Evolutionary conservation across 768 basidiomycete species (phyloP), one percentile per base, ranked within the genome.

Genomic region (Kwoniella europaea): DNA sequence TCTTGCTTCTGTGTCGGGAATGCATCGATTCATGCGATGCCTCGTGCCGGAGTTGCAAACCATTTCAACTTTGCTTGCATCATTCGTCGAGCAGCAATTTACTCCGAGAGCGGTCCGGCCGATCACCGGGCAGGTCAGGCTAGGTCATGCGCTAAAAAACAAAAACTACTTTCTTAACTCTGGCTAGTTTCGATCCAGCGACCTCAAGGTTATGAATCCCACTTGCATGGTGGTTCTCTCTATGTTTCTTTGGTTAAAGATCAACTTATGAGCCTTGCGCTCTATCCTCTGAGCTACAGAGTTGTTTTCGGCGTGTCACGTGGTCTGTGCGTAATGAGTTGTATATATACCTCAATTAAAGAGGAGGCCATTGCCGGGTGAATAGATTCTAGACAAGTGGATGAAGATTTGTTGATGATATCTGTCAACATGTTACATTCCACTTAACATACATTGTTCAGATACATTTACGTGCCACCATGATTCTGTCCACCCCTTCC

Each of bases 131-230:
- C 35, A 35, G 35, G 35, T 35, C 35, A 35, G 13, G 15, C 46
- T 0, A 35, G 35, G 35, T 35, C 35, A 35, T 35, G 35, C 35
- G 35, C 35, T 35, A 7, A 35, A 35, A 35, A 16, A n/a, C n/a
- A 20, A 61, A 61, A 44, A 61, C n/a, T n/a, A 43, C 43, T 43
- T 43, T 43, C 41, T 43, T 61, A 61, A 61, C 59, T 61, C 59
- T 61, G 59, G 59, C 59, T 61, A 61, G 59, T 61, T 61, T 61
- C 59, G 59, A 61, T 61, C 59, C 59, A 61, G 59, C 59, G 59
- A 61, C 59, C 59, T 61, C 59, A 61, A 61, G 59, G 59, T 61
- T 50, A 4, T 3, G 18, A 50, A 50, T 50, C 12, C 12, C 46
- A 15, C 12, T 18, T 13, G 46, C 16, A 50, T 50, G 46, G 12